Base-by-base conservation (phyloP, 768 basidiomycete genomes). In the Auriscalpium vulgare region DNA sequence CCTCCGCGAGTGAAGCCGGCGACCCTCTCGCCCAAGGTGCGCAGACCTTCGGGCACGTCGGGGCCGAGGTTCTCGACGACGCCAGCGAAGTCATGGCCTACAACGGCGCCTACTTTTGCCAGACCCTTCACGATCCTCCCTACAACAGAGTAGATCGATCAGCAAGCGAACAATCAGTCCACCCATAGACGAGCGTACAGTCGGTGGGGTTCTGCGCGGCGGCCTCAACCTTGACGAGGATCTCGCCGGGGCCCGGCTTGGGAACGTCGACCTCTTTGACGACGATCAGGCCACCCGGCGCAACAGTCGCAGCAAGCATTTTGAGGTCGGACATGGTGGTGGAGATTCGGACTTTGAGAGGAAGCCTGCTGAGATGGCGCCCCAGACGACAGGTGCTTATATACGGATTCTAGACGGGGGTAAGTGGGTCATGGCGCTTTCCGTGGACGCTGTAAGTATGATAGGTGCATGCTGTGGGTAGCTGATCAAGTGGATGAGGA, bases 181-280 rank as follows among this genome's bases (percentile, higher is more conserved):
- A 29, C 10, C 54, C 8, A 61, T 44, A 2, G 37, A 51, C 1
- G 10, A 2, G 47, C 37, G 13, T 48, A 54, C 58, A 59, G 54
- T 59, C 58, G 2, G 44, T 23, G 2, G 54, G 58, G 54, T 59
- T 59, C 23, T 50, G 50, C 21, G 44, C 58, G 13, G 50, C 36
- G 2, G 51, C 58, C 5, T 40, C 50, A 21, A 59, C 58, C 51
- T 59, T 55, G 58, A 62, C 48, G 48, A 62, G 53, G 11, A 62
- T 40, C 36, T 57, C 43, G 3, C 52, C 49, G 7, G 54, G 47
- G 9, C 51, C 55, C 5, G 60, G 58, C 48, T 29, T 40, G 8
- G 54, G 55, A 16, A 59, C 37, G n/a, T 37, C 35, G 16, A 54
- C 35, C 11, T 35, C 10, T 11, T 38, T 16, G 21, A 60, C 35